Evolutionary conservation across 2,329 filamentous ascomycete species (phyloP).

Genomic region (Fusarium metavorans): DNA sequence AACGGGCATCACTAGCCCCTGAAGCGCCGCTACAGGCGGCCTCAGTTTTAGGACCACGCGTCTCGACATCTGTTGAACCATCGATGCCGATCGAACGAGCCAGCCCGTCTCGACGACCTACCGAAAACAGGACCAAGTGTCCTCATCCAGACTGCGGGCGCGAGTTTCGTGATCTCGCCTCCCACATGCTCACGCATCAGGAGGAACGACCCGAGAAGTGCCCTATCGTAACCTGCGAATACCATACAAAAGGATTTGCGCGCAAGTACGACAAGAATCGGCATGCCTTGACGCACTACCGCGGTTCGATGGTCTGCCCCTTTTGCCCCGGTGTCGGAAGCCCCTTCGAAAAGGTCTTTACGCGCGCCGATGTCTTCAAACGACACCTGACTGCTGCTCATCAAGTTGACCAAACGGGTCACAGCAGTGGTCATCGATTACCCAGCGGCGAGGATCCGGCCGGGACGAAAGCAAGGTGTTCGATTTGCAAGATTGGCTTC

Average conservation of each 20-base stretch:
- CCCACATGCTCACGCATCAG: slow-evolving; percentile 97
- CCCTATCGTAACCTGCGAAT: slow-evolving; percentile 92
- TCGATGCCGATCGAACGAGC: slow-evolving; percentile 43
- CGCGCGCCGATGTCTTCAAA: slow-evolving; percentile 97
- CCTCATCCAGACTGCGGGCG: slow-evolving; percentile 70
- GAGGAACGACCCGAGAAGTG: slow-evolving; percentile 96
- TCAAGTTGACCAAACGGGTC: slow-evolving; percentile 92
- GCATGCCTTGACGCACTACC: slow-evolving; percentile 96
- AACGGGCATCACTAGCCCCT: slow-evolving; percentile 22
- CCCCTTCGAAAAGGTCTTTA: slow-evolving; percentile 93
- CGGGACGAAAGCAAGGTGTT: slow-evolving; percentile 82
- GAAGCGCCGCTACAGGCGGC: slow-evolving; percentile 25
- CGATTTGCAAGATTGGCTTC: slow-evolving; percentile 85
- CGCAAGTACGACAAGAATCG: slow-evolving; percentile 98
- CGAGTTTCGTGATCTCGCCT: slow-evolving; percentile 75
- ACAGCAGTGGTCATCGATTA: slow-evolving; percentile 76
- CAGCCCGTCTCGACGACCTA: slow-evolving; percentile 48
- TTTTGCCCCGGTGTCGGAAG: slow-evolving; percentile 93
- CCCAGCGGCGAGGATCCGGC: slow-evolving; percentile 33
- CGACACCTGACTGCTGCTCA: slow-evolving; percentile 93
- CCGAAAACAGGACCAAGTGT: slow-evolving; percentile 62
- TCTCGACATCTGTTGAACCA: slow-evolving; percentile 38
- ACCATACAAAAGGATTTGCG: slow-evolving; percentile 93
- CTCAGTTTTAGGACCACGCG: slow-evolving; percentile 24
- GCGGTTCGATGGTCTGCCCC: slow-evolving; percentile 96